These are phyloP conservation scores for Mallotus japonicus DNA, from an alignment of 441 rosid species.

Conservation along the genomic window DNA sequence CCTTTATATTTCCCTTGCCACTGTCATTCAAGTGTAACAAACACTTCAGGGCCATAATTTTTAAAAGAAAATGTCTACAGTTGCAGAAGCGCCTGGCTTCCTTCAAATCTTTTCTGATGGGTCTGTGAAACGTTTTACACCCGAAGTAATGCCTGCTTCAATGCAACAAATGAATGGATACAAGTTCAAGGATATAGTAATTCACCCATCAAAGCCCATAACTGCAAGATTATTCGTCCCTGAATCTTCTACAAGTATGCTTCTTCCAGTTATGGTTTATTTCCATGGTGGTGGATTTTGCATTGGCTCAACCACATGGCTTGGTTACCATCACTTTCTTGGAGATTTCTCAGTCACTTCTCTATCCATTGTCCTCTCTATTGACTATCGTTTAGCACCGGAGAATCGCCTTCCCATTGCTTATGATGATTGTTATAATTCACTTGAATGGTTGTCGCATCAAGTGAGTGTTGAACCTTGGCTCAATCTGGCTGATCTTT, in stretches of 20 bases:
- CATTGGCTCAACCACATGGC: constrained; percentile 56
- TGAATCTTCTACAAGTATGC: constrained; percentile 11
- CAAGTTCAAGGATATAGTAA: constrained; percentile 44
- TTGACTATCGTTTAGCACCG: constrained; percentile 59
- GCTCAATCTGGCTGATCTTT: constrained; percentile 43
- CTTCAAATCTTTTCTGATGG: constrained; percentile 59
- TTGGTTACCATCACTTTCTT: constrained; percentile 58
- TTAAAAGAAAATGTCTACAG: constrained; percentile 28
- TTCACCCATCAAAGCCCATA: constrained; percentile 39
- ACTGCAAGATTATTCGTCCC: constrained; percentile 53
- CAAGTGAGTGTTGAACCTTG: constrained; percentile 40
- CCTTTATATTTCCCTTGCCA: constrained; percentile 16
- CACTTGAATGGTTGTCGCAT: constrained; percentile 48
- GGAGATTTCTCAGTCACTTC: constrained; percentile 47
- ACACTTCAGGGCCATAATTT: background rate
- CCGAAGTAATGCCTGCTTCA: constrained; percentile 33
- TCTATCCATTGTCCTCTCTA: constrained; percentile 38
- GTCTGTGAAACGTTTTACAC: constrained; percentile 40
- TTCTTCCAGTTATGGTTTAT: constrained; percentile 51
- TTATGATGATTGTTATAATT: constrained; percentile 49
- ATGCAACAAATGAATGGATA: constrained; percentile 26
- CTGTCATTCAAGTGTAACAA: background rate
- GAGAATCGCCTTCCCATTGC: constrained; percentile 54
- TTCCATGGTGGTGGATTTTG: constrained; percentile 71
- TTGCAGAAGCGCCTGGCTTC: constrained; percentile 48